Evolutionary conservation across 148 eudicot species (phyloP).

Genomic region (Agrostemma githago): DNA sequence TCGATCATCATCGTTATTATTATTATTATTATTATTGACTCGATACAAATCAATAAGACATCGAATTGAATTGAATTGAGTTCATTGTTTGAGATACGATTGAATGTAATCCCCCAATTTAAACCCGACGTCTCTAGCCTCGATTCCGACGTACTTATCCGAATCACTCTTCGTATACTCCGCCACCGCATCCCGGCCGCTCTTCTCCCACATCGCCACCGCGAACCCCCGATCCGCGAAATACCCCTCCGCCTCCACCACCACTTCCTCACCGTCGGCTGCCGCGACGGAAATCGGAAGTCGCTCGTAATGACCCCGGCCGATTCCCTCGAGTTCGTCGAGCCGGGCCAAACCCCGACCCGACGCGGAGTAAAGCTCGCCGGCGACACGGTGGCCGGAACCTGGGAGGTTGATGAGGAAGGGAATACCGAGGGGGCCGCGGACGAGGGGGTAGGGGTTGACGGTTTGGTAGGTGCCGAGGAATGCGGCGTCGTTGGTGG

Average conservation of each 20-base stretch:
- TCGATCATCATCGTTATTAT: too few relatives aligned
- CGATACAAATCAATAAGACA: too few relatives aligned
- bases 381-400: conserved; percentile 44
- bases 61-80: too few relatives aligned
- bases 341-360: conserved; percentile 33
- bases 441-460: conserved; percentile 45
- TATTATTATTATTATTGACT: too few relatives aligned
- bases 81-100: conserved; percentile 7
- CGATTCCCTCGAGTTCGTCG: conserved; percentile 60
- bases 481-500: conserved; percentile 47
- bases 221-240: conserved; percentile 52
- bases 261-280: conserved; percentile 26
- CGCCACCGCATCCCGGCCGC: conserved; percentile 33
- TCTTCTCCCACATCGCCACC: conserved; percentile 55
- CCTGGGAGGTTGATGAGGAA: conserved; percentile 60
- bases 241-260: conserved; percentile 56
- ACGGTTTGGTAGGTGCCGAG: conserved; percentile 39
- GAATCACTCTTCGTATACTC: conserved; percentile 31
- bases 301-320: conserved; percentile 56
- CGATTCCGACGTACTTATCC: conserved; percentile 33
- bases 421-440: conserved; percentile 66
- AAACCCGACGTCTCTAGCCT: conserved; percentile 31
- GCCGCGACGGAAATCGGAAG: conserved; percentile 36
- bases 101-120: conserved; percentile 39
- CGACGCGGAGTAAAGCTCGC: conserved; percentile 66